phyloP scores from a whole-genome alignment of 208 protist species.

The Trypanosoma avium region DNA sequence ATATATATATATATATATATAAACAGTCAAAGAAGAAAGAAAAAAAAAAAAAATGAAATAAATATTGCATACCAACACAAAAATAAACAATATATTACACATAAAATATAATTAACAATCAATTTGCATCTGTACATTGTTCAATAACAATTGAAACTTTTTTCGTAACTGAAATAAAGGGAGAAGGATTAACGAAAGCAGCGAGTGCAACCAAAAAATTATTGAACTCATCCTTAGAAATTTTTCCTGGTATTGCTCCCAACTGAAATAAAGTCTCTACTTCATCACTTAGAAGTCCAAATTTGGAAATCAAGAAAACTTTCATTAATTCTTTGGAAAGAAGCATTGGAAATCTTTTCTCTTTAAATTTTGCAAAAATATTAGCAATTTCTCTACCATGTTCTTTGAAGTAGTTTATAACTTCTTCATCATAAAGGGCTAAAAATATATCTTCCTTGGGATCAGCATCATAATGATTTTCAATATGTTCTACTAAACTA shows the following conservation, averaged over 20 bases:
- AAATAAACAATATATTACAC: slow-evolving; percentile 1
- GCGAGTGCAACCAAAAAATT: slow-evolving; percentile 53
- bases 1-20: no score
- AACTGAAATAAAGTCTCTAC: slow-evolving; percentile 42
- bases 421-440: slow-evolving; percentile 37
- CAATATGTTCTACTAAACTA: slow-evolving; percentile 60
- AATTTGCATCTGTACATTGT: slow-evolving; percentile 13
- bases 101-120: background rate
- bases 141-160: slow-evolving; percentile 59
- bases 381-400: slow-evolving; percentile 29
- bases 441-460: slow-evolving; percentile 52
- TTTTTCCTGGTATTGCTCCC: slow-evolving; percentile 28
- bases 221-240: slow-evolving; percentile 53
- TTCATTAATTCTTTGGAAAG: slow-evolving; percentile 40
- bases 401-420: slow-evolving; percentile 40
- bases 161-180: slow-evolving; percentile 49
- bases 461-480: slow-evolving; percentile 60
- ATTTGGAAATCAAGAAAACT: slow-evolving; percentile 36
- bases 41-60: slow-evolving; percentile 14
- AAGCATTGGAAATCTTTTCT: slow-evolving; percentile 34
- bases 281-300: slow-evolving; percentile 44
- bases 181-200: slow-evolving; percentile 62
- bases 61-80: background rate
- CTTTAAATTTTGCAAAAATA: slow-evolving; percentile 49
- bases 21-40: slow-evolving; percentile 17